phyloP scores from a whole-genome alignment of 176 grass and related monocot genomes.

The Saccharum officinarum region DNA sequence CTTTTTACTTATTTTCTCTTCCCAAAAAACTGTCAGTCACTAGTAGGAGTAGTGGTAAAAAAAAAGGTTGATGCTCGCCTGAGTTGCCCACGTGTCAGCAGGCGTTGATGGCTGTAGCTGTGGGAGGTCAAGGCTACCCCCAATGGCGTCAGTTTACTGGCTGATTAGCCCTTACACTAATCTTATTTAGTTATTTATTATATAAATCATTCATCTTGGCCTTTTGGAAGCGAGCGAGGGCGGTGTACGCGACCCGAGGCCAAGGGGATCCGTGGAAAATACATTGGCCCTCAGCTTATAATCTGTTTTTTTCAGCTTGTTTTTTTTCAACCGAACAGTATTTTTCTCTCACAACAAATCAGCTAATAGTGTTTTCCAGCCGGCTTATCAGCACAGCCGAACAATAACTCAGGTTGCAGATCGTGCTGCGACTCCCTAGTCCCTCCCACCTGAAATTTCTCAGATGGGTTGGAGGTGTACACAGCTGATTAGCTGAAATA shows the following conservation, averaged over 20 bases:
- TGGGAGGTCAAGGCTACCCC: constrained; percentile 9
- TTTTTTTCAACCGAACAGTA: too few relatives aligned
- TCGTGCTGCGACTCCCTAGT: too few relatives aligned
- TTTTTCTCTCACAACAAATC: too few relatives aligned
- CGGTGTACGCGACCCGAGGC: constrained; percentile 18
- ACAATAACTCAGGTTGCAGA: too few relatives aligned
- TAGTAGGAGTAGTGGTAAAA: neutral
- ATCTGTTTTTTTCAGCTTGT: too few relatives aligned
- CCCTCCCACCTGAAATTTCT: neutral
- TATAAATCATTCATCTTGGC: neutral
- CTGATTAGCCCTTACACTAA: neutral
- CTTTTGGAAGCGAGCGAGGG: constrained; percentile 19
- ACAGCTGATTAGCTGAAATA: neutral
- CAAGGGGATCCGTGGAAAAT: constrained; percentile 6
- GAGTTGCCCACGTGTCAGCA: neutral
- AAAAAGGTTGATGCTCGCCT: neutral
- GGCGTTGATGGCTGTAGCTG: neutral
- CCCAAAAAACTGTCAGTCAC: neutral
- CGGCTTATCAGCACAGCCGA: too few relatives aligned
- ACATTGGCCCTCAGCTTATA: too few relatives aligned
- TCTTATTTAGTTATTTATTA: neutral
- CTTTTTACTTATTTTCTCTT: neutral
- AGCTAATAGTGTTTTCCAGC: too few relatives aligned
- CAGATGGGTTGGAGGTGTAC: neutral
- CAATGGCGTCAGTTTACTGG: neutral